Base-by-base conservation (phyloP, 177 flowering plant species). In the Vitis hybrid region DNA sequence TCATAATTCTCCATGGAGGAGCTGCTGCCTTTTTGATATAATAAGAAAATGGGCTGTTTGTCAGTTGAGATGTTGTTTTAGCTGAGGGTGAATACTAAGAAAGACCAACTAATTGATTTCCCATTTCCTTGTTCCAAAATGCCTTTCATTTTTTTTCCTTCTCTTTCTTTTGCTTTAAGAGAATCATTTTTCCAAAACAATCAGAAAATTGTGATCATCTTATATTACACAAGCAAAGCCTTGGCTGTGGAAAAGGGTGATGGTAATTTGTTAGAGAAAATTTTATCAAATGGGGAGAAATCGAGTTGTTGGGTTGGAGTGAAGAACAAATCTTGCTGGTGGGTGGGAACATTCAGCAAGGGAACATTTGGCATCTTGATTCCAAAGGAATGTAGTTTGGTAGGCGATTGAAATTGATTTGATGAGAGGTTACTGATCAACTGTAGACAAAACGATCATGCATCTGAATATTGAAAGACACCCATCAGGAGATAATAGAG, bases 81-180 rank as follows among this genome's bases (percentile, higher is more conserved):
- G 67, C 49, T 60, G 55, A 58, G 26, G 76, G 64, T 69, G 40
- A 56, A 65, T 14, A 73, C 52, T 58, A 67, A 51, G 79, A 74
- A 65, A 65, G 59, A 63, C 65, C 77, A 79, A 66, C 79, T 69
- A 73, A 72, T 65, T 70, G 18, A 26, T 45, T 7, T 40, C 56
- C 52, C 52, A 6, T 58, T 69, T 45, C 26, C 3, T 55, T 1
- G 2, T 9, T 51, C 19, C 13, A 18, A 17, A 2, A 18, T 56
- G 21, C 55, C 23, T 56, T 67, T 6, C 10, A 40, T 40, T 34
- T 14, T 55, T 32, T 5, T 3, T 32, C 40, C 40, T 32, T 5
- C 5, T 32, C 40, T 0, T 32, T 2, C 40, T 32, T 32, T 32
- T 32, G 40, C 40, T 32, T 32, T 5, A 32, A 32, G 40, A 32